phyloP scores from a whole-genome alignment of 2,329 filamentous ascomycete species.

The Arthrobotrys entomopaga region DNA sequence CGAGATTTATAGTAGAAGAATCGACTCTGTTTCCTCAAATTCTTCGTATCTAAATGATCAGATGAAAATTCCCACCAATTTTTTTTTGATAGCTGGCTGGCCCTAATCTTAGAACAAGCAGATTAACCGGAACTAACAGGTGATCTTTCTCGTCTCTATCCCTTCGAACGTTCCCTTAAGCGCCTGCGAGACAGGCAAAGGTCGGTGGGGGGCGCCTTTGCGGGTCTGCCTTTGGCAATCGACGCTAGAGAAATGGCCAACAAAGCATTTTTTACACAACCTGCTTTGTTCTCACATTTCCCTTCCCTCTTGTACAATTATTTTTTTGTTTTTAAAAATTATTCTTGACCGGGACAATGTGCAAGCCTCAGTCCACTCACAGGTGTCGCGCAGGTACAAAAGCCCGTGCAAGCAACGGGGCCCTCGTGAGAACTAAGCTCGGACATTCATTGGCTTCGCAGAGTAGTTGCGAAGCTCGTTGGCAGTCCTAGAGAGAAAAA shows the following conservation, averaged over 20 bases:
- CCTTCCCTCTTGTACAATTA: too few species aligned
- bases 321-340: too few species aligned
- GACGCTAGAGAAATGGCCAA: constrained; percentile 20
- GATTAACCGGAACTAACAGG: constrained; percentile 49
- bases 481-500: not conserved
- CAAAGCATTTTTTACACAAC: not conserved
- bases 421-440: too few species aligned
- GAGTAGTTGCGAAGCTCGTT: not conserved
- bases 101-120: constrained; percentile 24
- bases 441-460: constrained; percentile 1
- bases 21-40: constrained; percentile 1
- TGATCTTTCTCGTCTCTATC: constrained; percentile 54
- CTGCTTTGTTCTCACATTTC: too few species aligned
- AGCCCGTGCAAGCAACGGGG: constrained; percentile 26
- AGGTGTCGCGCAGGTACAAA: constrained; percentile 34
- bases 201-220: constrained; percentile 43
- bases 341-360: not conserved
- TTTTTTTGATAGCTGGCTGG: not conserved
- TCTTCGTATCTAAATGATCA: constrained; percentile 11
- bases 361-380: constrained; percentile 2
- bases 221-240: constrained; percentile 43
- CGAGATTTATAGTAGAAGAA: constrained; percentile 8
- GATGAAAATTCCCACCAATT: constrained; percentile 30
- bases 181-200: constrained; percentile 18
- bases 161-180: constrained; percentile 51